Evolutionary conservation across 2,329 filamentous ascomycete genomes (phyloP), one percentile per base, ranked within the genome.

Genomic region (Colletotrichum godetiae): DNA sequence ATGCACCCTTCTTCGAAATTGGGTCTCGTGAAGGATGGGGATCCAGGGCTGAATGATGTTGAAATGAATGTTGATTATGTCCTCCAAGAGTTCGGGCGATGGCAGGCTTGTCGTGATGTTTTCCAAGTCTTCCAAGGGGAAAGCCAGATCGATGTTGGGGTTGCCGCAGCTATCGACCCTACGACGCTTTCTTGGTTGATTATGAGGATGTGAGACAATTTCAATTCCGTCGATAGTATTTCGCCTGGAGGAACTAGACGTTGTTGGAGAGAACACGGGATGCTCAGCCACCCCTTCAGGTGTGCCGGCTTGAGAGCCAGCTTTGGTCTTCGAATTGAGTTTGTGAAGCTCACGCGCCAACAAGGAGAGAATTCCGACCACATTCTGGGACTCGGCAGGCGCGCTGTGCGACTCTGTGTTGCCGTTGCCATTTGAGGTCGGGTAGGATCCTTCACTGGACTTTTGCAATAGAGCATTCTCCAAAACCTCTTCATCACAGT

Each of bases 31-130:
- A 7, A 84, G 65, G 15, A 84, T 82, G 1, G 82, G 82, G 8
- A 83, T 83, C 81, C 83, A 85, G 10, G 83, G 84, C 52, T 85
- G 83, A 5, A 84, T 79, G n/a, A 78, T 67, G 6, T 76, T 75
- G 69, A 85, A 85, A 69, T 85, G 82, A 6, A 62, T 67, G 27
- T 78, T 75, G 15, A 79, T 70, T 2, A 77, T 29, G 10, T 77
- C 71, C 19, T 77, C 77, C 8, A 79, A 62, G 2, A 75, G 37
- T 3, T 66, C 72, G 1, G 58, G 68, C 1, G 73, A 62, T 5
- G 77, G 77, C 12, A 78, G 62, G n/a, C 67, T 79, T 19, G 79
- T 78, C 6, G 80, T 71, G 12, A 79, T 74, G 31, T 76, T 75
- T n/a, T 79, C 73, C 15, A 81, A 31, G 12, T 79, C 71, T 29